Base-by-base conservation (phyloP, 1,284 basidiomycete genomes). In the Cutaneotrichosporon sp. region DNA sequence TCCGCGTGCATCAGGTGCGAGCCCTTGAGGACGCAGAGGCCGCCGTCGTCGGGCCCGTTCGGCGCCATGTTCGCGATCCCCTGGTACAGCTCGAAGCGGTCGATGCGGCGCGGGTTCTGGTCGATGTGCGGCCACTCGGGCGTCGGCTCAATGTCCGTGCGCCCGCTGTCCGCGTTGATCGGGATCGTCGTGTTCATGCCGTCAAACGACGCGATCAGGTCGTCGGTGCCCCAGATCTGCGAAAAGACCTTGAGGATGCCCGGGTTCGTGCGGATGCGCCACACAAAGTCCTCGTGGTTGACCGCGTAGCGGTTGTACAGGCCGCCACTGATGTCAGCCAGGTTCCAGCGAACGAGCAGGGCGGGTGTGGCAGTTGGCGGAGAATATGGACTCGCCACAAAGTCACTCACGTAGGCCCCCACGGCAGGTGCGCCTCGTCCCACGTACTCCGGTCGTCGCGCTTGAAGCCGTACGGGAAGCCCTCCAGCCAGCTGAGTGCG, bases 181-280 rank as follows among this genome's bases (percentile, higher is more conserved):
- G 69, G 69, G 18, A 68, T 27, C 10, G 62, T 60, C 14, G 63
- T 60, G 53, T 70, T 68, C 62, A 70, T 64, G 14, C 69, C 69
- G 47, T 76, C 74, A 49, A 76, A 77, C 27, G 68, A 69, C 8
- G 67, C 69, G 42, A 80, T 67, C 11, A 80, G 67, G 52, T 80
- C 73, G 27, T 74, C 61, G 3, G 76, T 79, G 8, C 71, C 76
- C 71, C 74, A 77, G 27, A 79, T 64, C 49, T 74, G 58, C 20
- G 60, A 59, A 45, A 78, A 79, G 5, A 69, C 64, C n/a, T 70
- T 62, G n/a, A 72, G 56, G 46, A 78, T 70, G 2, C 62, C 68
- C 1, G 64, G 67, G 56, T 77, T 38, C 60, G 62, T 63, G 29
- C 75, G 59, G 49, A 77, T 76, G 22, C 71, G 64, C 77, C 77